phyloP scores from a whole-genome alignment of 1,284 basidiomycete species.

The Tilletia indica region DNA sequence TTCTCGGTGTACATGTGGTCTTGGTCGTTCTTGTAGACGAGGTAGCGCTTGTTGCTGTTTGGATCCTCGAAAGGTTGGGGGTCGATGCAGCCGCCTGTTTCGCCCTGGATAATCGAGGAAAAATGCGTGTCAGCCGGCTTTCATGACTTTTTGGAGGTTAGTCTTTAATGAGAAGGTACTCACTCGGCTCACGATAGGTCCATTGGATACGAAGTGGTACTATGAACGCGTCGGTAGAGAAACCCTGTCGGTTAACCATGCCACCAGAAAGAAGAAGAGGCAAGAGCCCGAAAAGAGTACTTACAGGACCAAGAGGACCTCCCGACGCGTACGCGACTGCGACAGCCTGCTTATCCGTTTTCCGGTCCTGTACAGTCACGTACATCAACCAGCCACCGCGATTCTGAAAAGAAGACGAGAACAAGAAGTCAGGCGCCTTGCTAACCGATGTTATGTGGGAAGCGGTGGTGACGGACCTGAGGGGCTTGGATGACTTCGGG shows the following conservation, averaged over 20 bases:
- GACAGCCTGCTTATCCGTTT: conserved; percentile 36
- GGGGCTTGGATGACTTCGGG: conserved; percentile 42
- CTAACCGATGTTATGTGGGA: conserved; percentile 10
- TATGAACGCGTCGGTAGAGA: neutral
- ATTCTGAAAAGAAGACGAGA: neutral
- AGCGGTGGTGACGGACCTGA: conserved; percentile 20
- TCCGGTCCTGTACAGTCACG: conserved; percentile 33
- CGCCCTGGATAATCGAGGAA: conserved; percentile 23
- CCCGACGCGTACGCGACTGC: conserved; percentile 38
- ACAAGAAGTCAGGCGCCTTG: neutral
- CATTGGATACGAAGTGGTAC: conserved; percentile 35
- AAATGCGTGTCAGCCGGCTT: neutral
- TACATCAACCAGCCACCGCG: conserved; percentile 39
- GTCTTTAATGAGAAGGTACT: conserved; percentile 6
- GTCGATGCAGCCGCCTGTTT: conserved; percentile 36
- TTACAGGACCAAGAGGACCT: conserved; percentile 30
- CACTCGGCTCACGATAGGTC: conserved; percentile 35
- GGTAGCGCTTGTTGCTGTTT: conserved; percentile 30
- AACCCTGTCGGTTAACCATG: too few species aligned
- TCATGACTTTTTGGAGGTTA: neutral
- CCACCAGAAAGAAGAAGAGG: too few species aligned
- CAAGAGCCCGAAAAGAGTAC: neutral
- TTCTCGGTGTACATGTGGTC: conserved; percentile 37
- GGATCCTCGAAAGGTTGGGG: conserved; percentile 45
- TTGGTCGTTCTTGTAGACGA: conserved; percentile 37